Conservation (phyloP, 1,139 yeast species). For the Candida labiduridarum region DNA sequence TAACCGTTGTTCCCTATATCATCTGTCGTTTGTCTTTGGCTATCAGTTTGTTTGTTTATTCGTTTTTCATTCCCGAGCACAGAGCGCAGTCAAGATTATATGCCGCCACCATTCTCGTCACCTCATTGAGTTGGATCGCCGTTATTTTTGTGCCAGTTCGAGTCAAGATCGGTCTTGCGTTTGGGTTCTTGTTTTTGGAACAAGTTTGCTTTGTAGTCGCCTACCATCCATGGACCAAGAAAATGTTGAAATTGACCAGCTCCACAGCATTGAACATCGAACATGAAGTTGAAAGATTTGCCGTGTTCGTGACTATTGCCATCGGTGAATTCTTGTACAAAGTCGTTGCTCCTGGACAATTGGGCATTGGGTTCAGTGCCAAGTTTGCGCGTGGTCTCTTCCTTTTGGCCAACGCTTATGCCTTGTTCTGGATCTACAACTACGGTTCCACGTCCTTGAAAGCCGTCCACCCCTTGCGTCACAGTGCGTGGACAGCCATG, state of each 20-base stretch:
- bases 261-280: conserved; percentile 68
- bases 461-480: conserved; percentile 59
- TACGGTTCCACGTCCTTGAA: conserved; percentile 53
- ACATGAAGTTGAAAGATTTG: conserved; percentile 65
- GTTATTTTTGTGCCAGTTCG: conserved; percentile 47
- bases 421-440: conserved; percentile 55
- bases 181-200: conserved; percentile 47
- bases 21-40: conserved; percentile 47
- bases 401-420: conserved; percentile 52
- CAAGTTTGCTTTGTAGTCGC: conserved; percentile 30
- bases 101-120: conserved; percentile 30
- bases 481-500: conserved; percentile 49
- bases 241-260: conserved; percentile 38
- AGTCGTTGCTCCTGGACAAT: conserved; percentile 53
- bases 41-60: conserved; percentile 41
- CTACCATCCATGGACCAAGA: conserved; percentile 54
- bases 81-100: conserved; percentile 52
- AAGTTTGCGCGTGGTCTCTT: conserved; percentile 53
- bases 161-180: conserved; percentile 51
- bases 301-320: conserved; percentile 63
- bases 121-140: conserved; percentile 47
- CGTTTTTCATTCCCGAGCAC: conserved; percentile 57
- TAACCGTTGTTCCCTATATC: conserved; percentile 49
- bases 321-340: conserved; percentile 65
- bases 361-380: conserved; percentile 49